Evolutionary conservation across 495 filamentous ascomycete species (phyloP).

Genomic region (Aspergillus cavernicola): DNA sequence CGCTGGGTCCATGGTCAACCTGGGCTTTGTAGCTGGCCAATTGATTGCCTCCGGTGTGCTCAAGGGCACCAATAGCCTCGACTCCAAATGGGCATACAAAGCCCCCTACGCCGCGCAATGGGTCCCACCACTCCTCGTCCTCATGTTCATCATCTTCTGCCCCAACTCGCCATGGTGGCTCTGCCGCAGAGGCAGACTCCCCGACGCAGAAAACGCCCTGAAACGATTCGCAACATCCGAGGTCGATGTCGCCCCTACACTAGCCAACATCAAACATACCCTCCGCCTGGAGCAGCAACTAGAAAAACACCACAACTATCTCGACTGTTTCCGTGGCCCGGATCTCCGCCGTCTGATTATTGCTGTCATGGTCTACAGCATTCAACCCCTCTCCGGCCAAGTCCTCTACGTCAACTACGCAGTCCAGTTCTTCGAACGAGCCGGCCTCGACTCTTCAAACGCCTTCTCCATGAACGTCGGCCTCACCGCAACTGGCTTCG

Average conservation of each 20-base stretch:
- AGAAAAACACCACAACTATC: slow-evolving; percentile 28
- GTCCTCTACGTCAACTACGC: slow-evolving; percentile 27
- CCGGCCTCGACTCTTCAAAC: slow-evolving; percentile 52
- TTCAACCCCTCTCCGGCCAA: slow-evolving; percentile 21
- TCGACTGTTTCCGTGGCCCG: slow-evolving; percentile 37
- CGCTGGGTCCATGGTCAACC: neutral
- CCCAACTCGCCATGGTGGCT: slow-evolving; percentile 50
- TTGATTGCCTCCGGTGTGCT: neutral
- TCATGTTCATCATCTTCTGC: slow-evolving; percentile 23
- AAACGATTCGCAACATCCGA: neutral
- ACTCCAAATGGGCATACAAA: neutral
- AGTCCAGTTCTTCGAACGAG: slow-evolving; percentile 50
- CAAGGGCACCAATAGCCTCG: neutral
- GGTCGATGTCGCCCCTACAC: slow-evolving; percentile 17
- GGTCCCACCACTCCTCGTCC: neutral
- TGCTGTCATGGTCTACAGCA: slow-evolving; percentile 8
- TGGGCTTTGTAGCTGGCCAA: neutral
- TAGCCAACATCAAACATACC: slow-evolving; percentile 40
- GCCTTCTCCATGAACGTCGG: slow-evolving; percentile 64
- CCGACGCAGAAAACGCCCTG: slow-evolving; percentile 47
- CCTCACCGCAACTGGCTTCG: slow-evolving; percentile 61
- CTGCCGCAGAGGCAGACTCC: slow-evolving; percentile 28
- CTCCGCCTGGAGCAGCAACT: slow-evolving; percentile 32
- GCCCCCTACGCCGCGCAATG: neutral
- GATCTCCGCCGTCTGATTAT: slow-evolving; percentile 43